Evolutionary conservation across 768 basidiomycete species (phyloP), one percentile per base, ranked within the genome.

Genomic region (Rhodotorula toruloides): DNA sequence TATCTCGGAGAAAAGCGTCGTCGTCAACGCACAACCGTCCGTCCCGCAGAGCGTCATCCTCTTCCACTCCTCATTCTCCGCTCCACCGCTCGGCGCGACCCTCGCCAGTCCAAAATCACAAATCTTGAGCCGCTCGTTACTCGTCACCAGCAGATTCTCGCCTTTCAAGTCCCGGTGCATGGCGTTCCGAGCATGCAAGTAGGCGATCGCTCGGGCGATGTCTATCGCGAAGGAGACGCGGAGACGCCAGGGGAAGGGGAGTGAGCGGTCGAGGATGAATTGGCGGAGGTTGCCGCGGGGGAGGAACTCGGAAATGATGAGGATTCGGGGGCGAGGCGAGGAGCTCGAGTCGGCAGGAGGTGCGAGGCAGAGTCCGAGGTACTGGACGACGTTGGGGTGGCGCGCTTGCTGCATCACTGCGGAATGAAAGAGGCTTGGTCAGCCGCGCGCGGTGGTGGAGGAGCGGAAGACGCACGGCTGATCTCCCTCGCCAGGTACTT

Each of bases 401-500:
- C 48, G 27, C 11, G 40, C 31, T 11, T 40, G 34, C 39, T 25
- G 37, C 27, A 48, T 52, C n/a, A 52, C 22, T 13, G 53, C 25
- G 36, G n/a, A 17, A 13, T 14, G 22, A 10, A 27, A 25, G 34
- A 22, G n/a, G n/a, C n/a, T 11, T 7, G 10, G 53, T 9, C 21
- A 34, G 50, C 40, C 10, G 10, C 11, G 11, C 40, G 40, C 10
- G 40, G 40, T 40, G 40, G 17, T 17, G 40, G 40, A 11, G 32
- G 32, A 52, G 19, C 25, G 39, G 27, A 25, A 29, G 36, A 54
- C 53, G 53, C 22, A 54, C 53, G 84, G 37, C 90, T 83, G 90
- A 92, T 96, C 82, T 99, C 94, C n/a, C 94, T 84, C 75, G 94
- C 90, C 77, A 98, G 94, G 80, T 99, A 98, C 79, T 99, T 99